Evolutionary conservation across 2,329 filamentous ascomycete species (phyloP).

Genomic region (Chrysoporthe deuterocubensis): DNA sequence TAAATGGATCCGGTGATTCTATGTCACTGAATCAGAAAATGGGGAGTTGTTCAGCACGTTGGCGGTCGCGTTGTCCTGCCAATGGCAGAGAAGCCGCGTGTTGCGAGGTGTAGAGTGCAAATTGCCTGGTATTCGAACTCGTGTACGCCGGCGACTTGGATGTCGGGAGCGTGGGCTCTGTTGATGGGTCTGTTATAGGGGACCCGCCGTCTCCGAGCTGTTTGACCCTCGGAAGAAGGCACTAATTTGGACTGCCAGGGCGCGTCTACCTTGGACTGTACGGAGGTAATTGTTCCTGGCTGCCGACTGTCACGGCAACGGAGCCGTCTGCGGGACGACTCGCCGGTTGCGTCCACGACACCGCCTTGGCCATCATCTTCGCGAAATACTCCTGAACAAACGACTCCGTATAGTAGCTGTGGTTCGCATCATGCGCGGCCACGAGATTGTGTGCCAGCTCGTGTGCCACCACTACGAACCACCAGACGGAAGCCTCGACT

Average conservation of each 20-base stretch:
- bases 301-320: slow-evolving; percentile 9
- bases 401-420: slow-evolving; percentile 84
- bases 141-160: no score
- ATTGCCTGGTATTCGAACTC: no score
- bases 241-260: neutral
- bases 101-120: no score
- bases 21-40: no score
- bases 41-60: no score
- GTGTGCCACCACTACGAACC: slow-evolving; percentile 95
- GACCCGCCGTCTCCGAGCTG: neutral
- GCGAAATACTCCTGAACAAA: slow-evolving; percentile 79
- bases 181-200: no score
- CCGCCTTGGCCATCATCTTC: slow-evolving; percentile 65
- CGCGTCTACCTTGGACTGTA: slow-evolving; percentile 24
- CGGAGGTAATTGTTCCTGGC: slow-evolving; percentile 22
- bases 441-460: slow-evolving; percentile 96
- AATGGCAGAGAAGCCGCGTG: no score
- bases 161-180: no score
- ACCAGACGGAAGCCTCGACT: slow-evolving; percentile 78
- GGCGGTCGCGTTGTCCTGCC: no score
- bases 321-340: neutral
- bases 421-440: slow-evolving; percentile 72
- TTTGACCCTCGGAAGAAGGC: neutral
- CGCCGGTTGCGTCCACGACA: slow-evolving; percentile 38
- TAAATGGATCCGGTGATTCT: no score